Conservation (phyloP, 768 basidiomycete genomes). For the Mycena filopes region DNA sequence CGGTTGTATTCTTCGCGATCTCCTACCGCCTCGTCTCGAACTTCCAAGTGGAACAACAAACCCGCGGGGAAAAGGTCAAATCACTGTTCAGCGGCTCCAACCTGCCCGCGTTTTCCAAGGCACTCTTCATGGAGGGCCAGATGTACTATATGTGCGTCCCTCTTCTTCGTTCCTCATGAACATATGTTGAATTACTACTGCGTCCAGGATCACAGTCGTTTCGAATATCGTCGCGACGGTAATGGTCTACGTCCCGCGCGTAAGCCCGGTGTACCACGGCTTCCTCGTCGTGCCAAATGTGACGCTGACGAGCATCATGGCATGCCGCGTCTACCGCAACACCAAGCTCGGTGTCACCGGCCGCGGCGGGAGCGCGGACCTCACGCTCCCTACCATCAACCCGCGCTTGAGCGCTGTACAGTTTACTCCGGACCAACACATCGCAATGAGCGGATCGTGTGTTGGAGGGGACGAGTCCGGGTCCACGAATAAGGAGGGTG, state of each 20-base stretch:
- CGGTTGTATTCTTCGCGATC: conserved; percentile 43
- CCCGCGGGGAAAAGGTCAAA: neutral
- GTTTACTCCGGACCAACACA: neutral
- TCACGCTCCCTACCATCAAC: conserved; percentile 10
- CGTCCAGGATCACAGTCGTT: conserved; percentile 23
- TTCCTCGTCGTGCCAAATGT: conserved; percentile 6
- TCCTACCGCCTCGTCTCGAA: conserved; percentile 38
- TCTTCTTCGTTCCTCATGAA: neutral
- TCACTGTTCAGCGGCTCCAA: conserved; percentile 36
- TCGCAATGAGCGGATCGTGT: too few relatives aligned
- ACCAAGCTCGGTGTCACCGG: neutral
- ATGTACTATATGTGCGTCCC: conserved; percentile 45
- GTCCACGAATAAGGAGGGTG: too few relatives aligned
- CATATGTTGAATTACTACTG: too few relatives aligned
- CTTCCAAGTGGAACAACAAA: conserved; percentile 12
- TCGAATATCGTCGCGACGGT: conserved; percentile 17
- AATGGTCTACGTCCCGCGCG: conserved; percentile 4
- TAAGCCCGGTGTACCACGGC: conserved; percentile 1
- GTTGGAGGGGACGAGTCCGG: too few relatives aligned
- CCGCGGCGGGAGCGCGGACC: neutral
- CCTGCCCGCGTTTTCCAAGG: conserved; percentile 40
- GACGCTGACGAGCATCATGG: conserved; percentile 23
- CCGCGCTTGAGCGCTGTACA: conserved; percentile 3
- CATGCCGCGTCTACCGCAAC: conserved; percentile 24
- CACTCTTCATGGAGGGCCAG: conserved; percentile 43